Conservation (phyloP, 2,329 filamentous ascomycete species). For the Aphanocladium album region DNA sequence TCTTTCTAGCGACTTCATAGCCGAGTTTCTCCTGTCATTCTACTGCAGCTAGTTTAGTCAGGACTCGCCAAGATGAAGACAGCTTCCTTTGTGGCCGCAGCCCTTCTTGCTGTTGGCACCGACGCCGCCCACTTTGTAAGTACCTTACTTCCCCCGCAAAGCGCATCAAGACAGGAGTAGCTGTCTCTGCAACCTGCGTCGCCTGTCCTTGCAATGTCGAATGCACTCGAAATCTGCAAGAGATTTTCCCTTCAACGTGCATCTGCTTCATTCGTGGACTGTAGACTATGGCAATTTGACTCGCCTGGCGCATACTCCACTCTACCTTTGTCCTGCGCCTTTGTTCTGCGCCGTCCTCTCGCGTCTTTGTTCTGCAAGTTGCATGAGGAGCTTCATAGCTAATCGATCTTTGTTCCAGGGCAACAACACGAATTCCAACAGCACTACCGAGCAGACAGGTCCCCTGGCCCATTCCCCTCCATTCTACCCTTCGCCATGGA, state of each 20-base stretch:
- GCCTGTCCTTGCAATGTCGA: neutral
- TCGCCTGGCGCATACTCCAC: neutral
- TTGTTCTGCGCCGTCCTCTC: neutral
- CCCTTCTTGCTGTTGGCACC: slow-evolving; percentile 26
- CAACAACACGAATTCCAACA: slow-evolving; percentile 12
- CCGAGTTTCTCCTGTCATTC: neutral
- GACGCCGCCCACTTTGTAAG: slow-evolving; percentile 20
- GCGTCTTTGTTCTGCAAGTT: neutral
- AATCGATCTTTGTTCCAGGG: slow-evolving; percentile 16
- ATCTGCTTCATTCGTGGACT: neutral
- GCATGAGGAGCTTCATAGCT: neutral
- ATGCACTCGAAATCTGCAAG: too few relatives aligned
- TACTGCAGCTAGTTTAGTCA: slow-evolving; percentile 1
- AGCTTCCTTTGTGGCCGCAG: slow-evolving; percentile 25
- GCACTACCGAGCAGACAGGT: neutral
- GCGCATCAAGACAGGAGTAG: neutral
- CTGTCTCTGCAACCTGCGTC: neutral
- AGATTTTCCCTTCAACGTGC: neutral
- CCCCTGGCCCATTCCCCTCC: slow-evolving; percentile 45
- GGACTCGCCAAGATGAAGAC: slow-evolving; percentile 28
- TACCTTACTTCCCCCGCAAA: slow-evolving; percentile 11
- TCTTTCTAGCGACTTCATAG: slow-evolving; percentile 6
- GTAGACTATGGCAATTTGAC: neutral
- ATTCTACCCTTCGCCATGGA: slow-evolving; percentile 84
- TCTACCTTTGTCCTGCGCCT: neutral